Base-by-base conservation (phyloP, 495 filamentous ascomycete genomes). In the Penicillium paradoxum region DNA sequence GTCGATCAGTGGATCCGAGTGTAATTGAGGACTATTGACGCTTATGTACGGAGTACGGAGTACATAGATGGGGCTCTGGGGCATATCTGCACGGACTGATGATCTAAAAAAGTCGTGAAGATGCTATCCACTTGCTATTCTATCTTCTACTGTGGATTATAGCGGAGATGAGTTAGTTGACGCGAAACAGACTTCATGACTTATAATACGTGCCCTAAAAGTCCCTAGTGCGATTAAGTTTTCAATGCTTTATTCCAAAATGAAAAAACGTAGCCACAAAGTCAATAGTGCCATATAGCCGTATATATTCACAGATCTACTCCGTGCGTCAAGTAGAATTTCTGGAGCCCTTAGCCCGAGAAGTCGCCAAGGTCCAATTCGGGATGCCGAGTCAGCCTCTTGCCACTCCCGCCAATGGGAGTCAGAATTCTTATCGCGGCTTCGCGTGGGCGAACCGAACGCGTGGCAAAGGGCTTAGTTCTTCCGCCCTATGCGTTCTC, bases 1-100 rank as follows among this genome's bases (percentile, higher is more conserved):
- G 50, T 39, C 50, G 50, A 53, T 53, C 49, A 51, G 49, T 51
- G 49, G 49, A 21, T 19, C 42, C 24, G 49, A 36, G 19, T 24
- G 13, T 7, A 3, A 37, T 39, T 15, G 24, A 39, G 24, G 33
- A 29, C 25, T 24, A 39, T n/a, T 48, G 33, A 48, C 22, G 19
- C 1, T 48, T 29, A n/a, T n/a, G n/a, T n/a, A n/a, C n/a, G n/a
- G n/a, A n/a, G n/a, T n/a, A n/a, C n/a, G n/a, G n/a, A n/a, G n/a
- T n/a, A n/a, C n/a, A n/a, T n/a, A 6, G 10, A 15, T 25, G 27
- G 10, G 18, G 47, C 17, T 30, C 25, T 18, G 2, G 13, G 25
- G 25, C n/a, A 8, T 10, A 51, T 34, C 37, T 51, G 29, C 49
- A 21, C 0, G 7, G 17, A 17, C 37, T 27, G 21, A 22, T 27